These are phyloP conservation scores for Fistulifera pelliculosa DNA, from an alignment of 108 stramenopile genomes.

Conservation along the genomic window DNA sequence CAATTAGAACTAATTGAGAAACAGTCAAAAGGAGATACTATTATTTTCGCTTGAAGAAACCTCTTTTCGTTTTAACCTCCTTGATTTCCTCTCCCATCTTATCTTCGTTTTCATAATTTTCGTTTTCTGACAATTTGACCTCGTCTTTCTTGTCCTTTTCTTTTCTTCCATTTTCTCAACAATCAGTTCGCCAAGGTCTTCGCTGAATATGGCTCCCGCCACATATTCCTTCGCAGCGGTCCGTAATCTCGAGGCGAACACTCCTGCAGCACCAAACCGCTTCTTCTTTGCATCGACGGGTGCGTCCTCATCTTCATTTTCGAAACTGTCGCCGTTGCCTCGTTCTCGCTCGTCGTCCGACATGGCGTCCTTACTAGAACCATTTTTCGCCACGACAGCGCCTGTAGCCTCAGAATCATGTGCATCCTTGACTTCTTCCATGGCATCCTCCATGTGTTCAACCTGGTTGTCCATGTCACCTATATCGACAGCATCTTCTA, in stretches of 20 bases:
- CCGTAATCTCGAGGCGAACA: too few relatives aligned
- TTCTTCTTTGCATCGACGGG: too few relatives aligned
- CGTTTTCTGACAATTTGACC: constrained; percentile 8
- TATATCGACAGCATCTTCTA: constrained; percentile 4
- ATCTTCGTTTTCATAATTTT: too few relatives aligned
- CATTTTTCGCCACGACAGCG: too few relatives aligned
- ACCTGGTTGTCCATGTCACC: constrained; percentile 2
- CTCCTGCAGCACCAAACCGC: too few relatives aligned
- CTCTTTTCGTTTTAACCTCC: too few relatives aligned
- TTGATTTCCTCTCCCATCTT: too few relatives aligned
- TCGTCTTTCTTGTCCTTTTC: constrained; percentile 13
- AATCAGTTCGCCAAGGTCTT: constrained; percentile 14
- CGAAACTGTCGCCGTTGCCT: too few relatives aligned
- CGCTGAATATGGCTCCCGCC: background rate
- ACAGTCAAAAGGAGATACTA: background rate
- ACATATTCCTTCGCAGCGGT: constrained; percentile 15
- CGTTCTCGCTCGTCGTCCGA: too few relatives aligned
- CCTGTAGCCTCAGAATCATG: background rate
- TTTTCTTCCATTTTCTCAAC: constrained; percentile 20
- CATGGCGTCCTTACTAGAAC: too few relatives aligned
- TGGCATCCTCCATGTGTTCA: constrained; percentile 5
- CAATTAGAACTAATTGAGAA: too few relatives aligned
- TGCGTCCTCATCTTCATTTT: too few relatives aligned
- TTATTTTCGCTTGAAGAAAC: background rate
- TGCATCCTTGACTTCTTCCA: constrained; percentile 5